These are phyloP conservation scores for Calonectria ilicicola DNA, from an alignment of 2,329 filamentous ascomycete species.

Conservation along the genomic window DNA sequence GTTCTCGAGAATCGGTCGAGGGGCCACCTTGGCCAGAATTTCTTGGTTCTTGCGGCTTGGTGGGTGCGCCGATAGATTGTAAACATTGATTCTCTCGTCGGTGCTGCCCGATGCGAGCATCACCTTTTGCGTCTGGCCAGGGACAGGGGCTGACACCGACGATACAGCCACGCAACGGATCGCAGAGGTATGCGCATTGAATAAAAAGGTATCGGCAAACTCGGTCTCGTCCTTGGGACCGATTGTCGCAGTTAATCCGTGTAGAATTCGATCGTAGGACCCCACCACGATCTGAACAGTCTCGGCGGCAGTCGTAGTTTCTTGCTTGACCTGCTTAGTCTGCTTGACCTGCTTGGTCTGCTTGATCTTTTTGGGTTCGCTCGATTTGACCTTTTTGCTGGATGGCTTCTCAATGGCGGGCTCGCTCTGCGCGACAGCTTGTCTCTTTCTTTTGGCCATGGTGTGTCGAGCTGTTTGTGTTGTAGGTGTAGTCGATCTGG, in stretches of 20 bases:
- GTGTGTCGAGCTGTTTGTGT: conserved; percentile 26
- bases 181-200: conserved; percentile 91
- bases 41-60: conserved; percentile 68
- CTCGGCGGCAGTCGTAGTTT: conserved; percentile 45
- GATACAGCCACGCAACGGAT: conserved; percentile 92
- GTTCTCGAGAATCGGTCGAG: conserved; percentile 84
- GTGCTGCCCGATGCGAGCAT: conserved; percentile 92
- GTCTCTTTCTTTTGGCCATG: conserved; percentile 66
- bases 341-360: conserved; percentile 4
- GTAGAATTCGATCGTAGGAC: conserved; percentile 93
- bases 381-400: conserved; percentile 45
- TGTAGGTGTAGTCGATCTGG: conserved; percentile 20
- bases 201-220: conserved; percentile 94
- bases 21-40: conserved; percentile 74
- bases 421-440: conserved; percentile 45
- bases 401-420: conserved; percentile 34
- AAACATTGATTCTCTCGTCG: conserved; percentile 95
- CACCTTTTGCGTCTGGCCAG: conserved; percentile 80
- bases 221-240: conserved; percentile 58
- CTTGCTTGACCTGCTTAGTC: conserved; percentile 35
- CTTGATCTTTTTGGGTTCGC: conserved; percentile 23
- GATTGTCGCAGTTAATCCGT: conserved; percentile 87
- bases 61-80: conserved; percentile 82
- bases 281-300: conserved; percentile 92
- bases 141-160: conserved; percentile 72